Conservation (phyloP, 371 early-diverging fungal genomes). For the Phascolomyces articulosus region DNA sequence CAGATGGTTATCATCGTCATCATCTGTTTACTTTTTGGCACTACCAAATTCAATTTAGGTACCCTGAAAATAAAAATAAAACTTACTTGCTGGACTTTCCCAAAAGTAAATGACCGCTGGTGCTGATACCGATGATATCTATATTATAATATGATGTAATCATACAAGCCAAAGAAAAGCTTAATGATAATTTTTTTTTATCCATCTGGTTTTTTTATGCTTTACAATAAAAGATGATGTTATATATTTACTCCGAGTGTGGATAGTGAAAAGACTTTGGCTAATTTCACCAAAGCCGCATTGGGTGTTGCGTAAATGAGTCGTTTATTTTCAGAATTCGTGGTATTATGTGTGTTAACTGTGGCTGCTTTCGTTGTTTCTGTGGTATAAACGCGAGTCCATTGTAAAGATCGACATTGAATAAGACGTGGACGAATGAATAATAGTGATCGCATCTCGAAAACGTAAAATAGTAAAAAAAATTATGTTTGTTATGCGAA, state of each 20-base stretch:
- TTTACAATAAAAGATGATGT: background rate
- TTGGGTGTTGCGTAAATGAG: conserved; percentile 43
- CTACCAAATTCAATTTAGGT: no score
- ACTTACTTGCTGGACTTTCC: conserved; percentile 46
- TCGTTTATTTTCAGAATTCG: background rate
- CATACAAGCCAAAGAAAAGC: no score
- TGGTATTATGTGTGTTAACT: background rate
- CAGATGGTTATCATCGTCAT: background rate
- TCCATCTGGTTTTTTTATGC: background rate
- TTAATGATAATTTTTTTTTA: background rate
- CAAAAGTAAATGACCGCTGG: conserved; percentile 48
- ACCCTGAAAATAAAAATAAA: background rate
- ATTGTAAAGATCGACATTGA: conserved; percentile 3
- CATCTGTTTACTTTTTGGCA: background rate
- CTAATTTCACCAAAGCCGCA: conserved; percentile 33
- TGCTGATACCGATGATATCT: conserved; percentile 45
- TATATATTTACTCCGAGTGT: conserved; percentile 37
- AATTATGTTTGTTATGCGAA: no score
- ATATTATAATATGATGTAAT: conserved; percentile 2
- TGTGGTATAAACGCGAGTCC: conserved; percentile 10
- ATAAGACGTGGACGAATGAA: background rate
- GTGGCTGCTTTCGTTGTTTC: background rate
- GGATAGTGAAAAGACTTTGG: conserved; percentile 45
- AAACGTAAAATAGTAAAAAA: no score
- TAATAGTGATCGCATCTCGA: no score